A percentile compares a stretch with the other conserved stretches of the same genome.
phyloP scores from a whole-genome alignment of 306 rosid species.

The Gastrolobium villosum region DNA sequence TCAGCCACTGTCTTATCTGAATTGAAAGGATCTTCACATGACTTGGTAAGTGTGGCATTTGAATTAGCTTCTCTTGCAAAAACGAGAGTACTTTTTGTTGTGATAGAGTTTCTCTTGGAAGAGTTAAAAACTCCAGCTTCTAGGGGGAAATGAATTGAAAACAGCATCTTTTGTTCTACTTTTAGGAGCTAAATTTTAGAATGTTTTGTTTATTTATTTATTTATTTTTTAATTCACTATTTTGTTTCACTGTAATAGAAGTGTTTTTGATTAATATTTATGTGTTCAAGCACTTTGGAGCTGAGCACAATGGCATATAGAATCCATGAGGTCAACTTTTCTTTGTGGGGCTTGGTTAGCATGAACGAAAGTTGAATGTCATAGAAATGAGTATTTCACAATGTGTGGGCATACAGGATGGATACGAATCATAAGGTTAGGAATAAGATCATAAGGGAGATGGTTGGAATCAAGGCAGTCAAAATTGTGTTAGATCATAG shows the following conservation, averaged over 20 bases:
- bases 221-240: neutral
- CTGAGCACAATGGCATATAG: neutral
- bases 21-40: conserved; percentile 92
- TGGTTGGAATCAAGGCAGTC: neutral
- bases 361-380: neutral
- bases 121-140: conserved; percentile 20
- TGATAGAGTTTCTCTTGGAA: neutral
- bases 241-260: neutral
- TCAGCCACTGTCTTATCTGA: conserved; percentile 85
- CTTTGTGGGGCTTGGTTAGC: neutral
- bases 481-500: neutral
- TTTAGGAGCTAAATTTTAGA: neutral
- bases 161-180: neutral
- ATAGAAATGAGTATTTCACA: conserved; percentile 5
- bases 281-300: neutral
- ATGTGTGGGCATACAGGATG: neutral
- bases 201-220: too few relatives aligned
- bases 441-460: neutral
- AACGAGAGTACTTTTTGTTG: neutral
- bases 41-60: conserved; percentile 74
- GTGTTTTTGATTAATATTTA: neutral
- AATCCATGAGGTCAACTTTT: neutral
- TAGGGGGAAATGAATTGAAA: conserved; percentile 14
- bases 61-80: conserved; percentile 38
- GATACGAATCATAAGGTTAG: neutral